These are phyloP conservation scores for Tetrahymena thermophila DNA, from an alignment of 73 alveolate species.

Conservation along the genomic window DNA sequence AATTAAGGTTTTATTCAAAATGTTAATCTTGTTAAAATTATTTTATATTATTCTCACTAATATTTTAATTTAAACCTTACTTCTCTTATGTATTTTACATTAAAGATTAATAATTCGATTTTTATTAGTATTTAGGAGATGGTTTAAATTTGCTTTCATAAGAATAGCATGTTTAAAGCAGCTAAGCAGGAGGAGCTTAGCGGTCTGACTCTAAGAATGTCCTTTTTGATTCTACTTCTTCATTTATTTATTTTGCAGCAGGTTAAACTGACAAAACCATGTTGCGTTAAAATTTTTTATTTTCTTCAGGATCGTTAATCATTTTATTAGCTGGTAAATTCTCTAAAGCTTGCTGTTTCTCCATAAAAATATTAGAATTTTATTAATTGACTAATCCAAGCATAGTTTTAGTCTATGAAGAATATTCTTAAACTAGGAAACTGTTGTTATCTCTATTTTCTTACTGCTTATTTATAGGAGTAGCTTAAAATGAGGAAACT, in stretches of 20 bases:
- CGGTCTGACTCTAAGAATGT: background rate
- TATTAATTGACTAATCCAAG: background rate
- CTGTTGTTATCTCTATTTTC: background rate
- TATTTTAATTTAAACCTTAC: no score
- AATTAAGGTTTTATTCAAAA: no score
- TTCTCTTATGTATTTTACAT: background rate
- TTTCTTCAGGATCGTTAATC: background rate
- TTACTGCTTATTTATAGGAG: background rate
- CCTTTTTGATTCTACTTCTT: background rate
- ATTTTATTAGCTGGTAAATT: background rate
- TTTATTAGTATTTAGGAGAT: background rate
- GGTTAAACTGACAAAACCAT: background rate
- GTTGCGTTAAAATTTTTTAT: background rate
- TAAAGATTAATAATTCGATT: background rate
- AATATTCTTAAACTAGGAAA: background rate
- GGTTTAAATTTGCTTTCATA: background rate
- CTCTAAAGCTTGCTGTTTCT: background rate
- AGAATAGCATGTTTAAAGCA: background rate
- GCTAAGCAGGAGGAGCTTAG: background rate
- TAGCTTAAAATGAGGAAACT: background rate
- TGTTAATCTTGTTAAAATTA: no score
- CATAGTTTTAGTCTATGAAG: background rate
- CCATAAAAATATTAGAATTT: background rate
- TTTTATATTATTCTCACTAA: no score
- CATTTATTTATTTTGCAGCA: background rate